Percentiles rank a stretch among this genome's conserved stretches.
These are phyloP conservation scores for Lentinus brumalis DNA, from an alignment of 768 basidiomycete species.

Conservation along the genomic window DNA sequence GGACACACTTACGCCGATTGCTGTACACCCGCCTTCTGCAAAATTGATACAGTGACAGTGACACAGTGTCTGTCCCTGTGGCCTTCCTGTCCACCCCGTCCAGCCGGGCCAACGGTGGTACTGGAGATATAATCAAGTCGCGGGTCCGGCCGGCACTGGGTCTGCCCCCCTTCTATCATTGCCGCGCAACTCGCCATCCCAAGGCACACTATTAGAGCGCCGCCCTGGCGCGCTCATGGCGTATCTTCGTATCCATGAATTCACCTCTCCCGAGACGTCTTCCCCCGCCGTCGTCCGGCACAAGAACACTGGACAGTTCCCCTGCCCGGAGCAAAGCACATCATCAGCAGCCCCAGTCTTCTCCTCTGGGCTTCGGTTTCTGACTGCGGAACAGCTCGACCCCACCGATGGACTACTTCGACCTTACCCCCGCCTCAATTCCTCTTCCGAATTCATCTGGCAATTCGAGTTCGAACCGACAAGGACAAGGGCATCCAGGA, in stretches of 20 bases:
- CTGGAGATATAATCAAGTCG: too few relatives aligned
- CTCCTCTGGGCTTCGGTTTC: background rate
- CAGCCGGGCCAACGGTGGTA: background rate
- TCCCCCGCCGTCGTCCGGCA: background rate
- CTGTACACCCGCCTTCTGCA: background rate
- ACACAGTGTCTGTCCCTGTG: too few relatives aligned
- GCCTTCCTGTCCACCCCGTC: background rate
- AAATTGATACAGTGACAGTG: background rate
- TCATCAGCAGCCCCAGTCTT: background rate
- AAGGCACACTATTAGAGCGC: background rate
- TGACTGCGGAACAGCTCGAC: background rate
- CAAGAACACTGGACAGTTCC: background rate
- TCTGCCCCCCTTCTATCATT: background rate
- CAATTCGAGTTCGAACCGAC: background rate
- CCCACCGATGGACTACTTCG: constrained; percentile 11
- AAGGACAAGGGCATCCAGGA: background rate
- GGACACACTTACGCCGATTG: background rate
- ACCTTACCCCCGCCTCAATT: background rate
- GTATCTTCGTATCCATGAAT: too few relatives aligned
- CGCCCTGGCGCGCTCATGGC: background rate
- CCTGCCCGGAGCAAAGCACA: background rate
- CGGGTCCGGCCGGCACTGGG: background rate
- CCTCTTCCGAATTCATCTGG: background rate
- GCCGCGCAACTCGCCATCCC: too few relatives aligned
- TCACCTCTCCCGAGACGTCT: too few relatives aligned